These are phyloP conservation scores for Xylariales sp. DNA, from an alignment of 2,329 filamentous ascomycete species.

Conservation along the genomic window DNA sequence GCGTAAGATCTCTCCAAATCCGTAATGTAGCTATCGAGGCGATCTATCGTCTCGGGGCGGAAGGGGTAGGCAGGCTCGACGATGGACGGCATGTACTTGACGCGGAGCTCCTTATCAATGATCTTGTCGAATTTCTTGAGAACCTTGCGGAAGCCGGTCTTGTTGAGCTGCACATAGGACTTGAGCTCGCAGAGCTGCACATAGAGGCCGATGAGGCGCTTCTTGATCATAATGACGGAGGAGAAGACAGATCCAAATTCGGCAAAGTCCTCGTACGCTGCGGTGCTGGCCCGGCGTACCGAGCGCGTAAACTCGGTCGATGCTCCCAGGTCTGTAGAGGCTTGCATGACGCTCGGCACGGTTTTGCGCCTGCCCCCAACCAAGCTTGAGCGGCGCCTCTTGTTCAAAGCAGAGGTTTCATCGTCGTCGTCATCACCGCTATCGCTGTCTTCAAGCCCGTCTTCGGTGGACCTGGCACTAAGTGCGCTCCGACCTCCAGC, in stretches of 20 bases:
- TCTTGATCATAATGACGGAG: conserved; percentile 82
- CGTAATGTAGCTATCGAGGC: conserved; percentile 66
- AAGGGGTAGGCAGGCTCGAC: conserved; percentile 84
- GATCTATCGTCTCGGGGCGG: conserved; percentile 63
- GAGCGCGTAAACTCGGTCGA: conserved; percentile 58
- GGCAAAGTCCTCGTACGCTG: conserved; percentile 69
- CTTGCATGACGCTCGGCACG: conserved; percentile 29
- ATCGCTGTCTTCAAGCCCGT: conserved; percentile 58
- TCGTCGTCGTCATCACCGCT: conserved; percentile 38
- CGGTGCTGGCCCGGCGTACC: conserved; percentile 56
- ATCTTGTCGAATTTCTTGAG: conserved; percentile 99
- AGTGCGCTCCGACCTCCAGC: conserved; percentile 25
- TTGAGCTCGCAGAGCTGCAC: conserved; percentile 93
- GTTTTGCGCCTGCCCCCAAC: conserved; percentile 30
- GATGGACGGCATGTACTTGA: conserved; percentile 66
- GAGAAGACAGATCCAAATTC: conserved; percentile 67
- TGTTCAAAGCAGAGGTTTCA: conserved; percentile 46
- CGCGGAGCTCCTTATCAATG: conserved; percentile 74
- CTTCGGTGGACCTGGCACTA: conserved; percentile 48
- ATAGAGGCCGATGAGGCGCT: conserved; percentile 80
- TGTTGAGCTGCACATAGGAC: conserved; percentile 93
- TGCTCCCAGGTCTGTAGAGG: conserved; percentile 52
- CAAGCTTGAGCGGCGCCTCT: conserved; percentile 32
- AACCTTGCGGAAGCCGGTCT: conserved; percentile 93
- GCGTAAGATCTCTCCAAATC: conserved; percentile 79